Percentiles rank a stretch among this genome's conserved stretches.
These are phyloP conservation scores for Phaffomyces antillensis DNA, from an alignment of 805 yeast genomes.

Conservation along the genomic window DNA sequence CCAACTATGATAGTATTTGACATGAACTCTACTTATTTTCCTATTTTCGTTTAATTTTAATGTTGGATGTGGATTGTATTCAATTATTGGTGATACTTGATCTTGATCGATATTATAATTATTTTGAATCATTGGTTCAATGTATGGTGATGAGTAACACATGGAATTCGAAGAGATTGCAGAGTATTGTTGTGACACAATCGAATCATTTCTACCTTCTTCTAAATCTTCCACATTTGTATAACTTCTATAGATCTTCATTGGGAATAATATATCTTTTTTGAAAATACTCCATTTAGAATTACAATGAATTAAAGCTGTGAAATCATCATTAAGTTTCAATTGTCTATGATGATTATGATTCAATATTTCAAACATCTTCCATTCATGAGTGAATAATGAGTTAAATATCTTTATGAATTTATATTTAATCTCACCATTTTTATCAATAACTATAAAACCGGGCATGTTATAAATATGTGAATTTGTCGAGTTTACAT, in stretches of 20 bases:
- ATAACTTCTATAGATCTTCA: not conserved
- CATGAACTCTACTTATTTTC: constrained; percentile 3
- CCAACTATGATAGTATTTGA: constrained; percentile 1
- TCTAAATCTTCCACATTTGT: not conserved
- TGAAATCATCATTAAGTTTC: not conserved
- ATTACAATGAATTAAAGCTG: constrained; percentile 3
- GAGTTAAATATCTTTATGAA: not conserved
- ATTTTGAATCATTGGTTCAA: constrained; percentile 12
- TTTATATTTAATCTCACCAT: constrained; percentile 1
- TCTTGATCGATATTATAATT: constrained; percentile 2
- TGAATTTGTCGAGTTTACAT: not conserved
- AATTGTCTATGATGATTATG: not conserved
- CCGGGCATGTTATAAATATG: not conserved
- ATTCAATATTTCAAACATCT: constrained; percentile 2
- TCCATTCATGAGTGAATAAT: not conserved
- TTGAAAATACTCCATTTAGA: constrained; percentile 8
- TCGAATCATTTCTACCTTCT: not conserved
- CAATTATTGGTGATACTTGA: not conserved
- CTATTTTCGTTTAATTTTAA: constrained; percentile 1
- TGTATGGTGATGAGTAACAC: constrained; percentile 9
- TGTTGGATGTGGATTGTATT: constrained; percentile 4
- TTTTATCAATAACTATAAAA: not conserved
- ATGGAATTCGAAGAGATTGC: not conserved
- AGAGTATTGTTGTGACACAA: not conserved
- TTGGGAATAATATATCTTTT: constrained; percentile 5